Conservation (phyloP, 345 rosid genomes). For the Populus davidiana region DNA sequence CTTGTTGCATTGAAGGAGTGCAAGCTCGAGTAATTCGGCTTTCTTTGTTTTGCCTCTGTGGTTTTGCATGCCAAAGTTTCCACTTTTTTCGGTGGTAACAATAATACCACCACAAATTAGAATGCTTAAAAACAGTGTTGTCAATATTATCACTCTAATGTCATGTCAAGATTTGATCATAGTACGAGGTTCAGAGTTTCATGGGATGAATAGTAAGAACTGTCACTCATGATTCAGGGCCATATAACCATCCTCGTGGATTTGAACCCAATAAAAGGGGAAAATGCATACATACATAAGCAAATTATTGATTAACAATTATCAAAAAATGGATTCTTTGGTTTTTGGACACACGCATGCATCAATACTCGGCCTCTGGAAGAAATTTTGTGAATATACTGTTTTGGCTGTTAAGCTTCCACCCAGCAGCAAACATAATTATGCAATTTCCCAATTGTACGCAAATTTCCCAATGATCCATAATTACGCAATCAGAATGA, state of each 20-base stretch:
- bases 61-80: constrained; percentile 23
- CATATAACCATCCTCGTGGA: not conserved
- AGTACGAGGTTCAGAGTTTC: not conserved
- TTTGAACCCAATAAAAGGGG: not conserved
- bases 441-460: too few species aligned
- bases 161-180: not conserved
- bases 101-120: not conserved
- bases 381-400: too few species aligned
- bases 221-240: too few species aligned
- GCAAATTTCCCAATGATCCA: not conserved
- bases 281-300: not conserved
- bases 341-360: too few species aligned
- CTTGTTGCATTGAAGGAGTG: not conserved
- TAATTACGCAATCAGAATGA: not conserved
- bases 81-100: constrained; percentile 2
- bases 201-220: not conserved
- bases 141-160: not conserved
- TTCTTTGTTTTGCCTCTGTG: constrained; percentile 30
- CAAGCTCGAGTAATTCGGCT: constrained; percentile 6
- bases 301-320: too few species aligned
- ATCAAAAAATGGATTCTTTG: too few species aligned
- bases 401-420: too few species aligned
- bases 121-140: not conserved
- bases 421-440: too few species aligned
- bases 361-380: too few species aligned